Evolutionary conservation across 805 yeast species (phyloP), one percentile per base, ranked within the genome.

Genomic region (Yarrowia porcina): DNA sequence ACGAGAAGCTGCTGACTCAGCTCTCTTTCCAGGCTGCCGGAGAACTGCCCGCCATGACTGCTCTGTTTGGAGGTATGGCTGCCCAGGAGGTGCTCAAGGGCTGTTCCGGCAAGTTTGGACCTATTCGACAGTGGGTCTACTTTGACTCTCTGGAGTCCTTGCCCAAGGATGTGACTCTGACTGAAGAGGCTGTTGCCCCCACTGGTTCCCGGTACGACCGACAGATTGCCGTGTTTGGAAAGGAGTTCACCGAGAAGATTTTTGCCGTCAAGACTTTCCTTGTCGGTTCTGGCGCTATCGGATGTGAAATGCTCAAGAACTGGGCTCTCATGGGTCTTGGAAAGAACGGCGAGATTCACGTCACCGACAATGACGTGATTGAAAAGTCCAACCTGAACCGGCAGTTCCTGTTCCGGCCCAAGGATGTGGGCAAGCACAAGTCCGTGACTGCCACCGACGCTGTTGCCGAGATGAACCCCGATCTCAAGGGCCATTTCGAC

Each of bases 241-340:
- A 82, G 54, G 83, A 83, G 44, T 90, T 83, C 76, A 93, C 90
- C 72, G 84, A 87, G 70, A 78, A 77, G 45, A 77, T 94, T 64
- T 83, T 89, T 38, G 90, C 92, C 74, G 77, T 88, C 66, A 87
- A 84, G 71, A 90, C 92, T 3, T 93, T 94, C 75, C 79, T 94
- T 67, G 99, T 94, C 41, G 99, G 99, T 47, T 91, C 97, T 1
- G 99, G 99, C 73, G 99, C 99, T 18, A 94, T 94, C 79, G 99
- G 99, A 39, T 94, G 99, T 79, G 99, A 94, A 77, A 93, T 94
- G 92, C 80, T 94, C 71, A 94, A 94, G 77, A 92, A 90, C 72
- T 94, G 98, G 98, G 97, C 99, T 5, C 82, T 94, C 82, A 82
- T 92, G 83, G 99, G 99, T 47, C 78, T 94, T 23, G 98, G 98